A percentile compares a stretch with the other conserved stretches of the same genome.
Evolutionary conservation across 1,284 basidiomycete genomes (phyloP).

Genomic region (Albatrellus sp.): DNA sequence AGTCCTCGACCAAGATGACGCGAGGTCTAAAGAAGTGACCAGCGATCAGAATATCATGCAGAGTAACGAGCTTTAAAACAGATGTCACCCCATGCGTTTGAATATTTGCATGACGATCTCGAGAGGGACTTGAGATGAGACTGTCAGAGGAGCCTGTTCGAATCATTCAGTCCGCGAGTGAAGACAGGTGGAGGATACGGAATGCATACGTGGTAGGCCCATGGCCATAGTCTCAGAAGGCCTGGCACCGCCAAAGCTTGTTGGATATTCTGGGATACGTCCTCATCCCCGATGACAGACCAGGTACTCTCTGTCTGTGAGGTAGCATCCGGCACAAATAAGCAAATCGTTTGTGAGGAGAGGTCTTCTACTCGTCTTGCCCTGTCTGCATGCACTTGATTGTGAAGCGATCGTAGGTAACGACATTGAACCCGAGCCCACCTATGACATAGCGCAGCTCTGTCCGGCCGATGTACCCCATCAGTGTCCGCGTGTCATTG

Average conservation of each 20-base stretch:
- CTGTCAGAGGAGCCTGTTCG: conserved; percentile 77
- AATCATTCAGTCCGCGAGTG: conserved; percentile 9
- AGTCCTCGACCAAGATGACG: conserved; percentile 84
- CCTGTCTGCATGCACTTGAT: conserved; percentile 39
- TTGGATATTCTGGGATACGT: conserved; percentile 48
- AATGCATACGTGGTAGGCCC: conserved; percentile 75
- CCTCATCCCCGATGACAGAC: conserved; percentile 53
- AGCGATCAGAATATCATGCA: background rate
- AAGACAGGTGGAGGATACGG: background rate
- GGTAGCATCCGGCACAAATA: conserved; percentile 35
- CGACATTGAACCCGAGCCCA: conserved; percentile 19
- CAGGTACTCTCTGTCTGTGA: conserved; percentile 28
- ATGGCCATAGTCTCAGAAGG: conserved; percentile 73
- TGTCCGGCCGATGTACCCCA: conserved; percentile 83
- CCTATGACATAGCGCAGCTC: conserved; percentile 83
- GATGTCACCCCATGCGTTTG: conserved; percentile 82
- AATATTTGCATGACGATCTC: conserved; percentile 97
- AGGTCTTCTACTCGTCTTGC: conserved; percentile 52
- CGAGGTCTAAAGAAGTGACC: conserved; percentile 52
- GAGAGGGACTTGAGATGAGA: conserved; percentile 85
- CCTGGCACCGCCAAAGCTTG: conserved; percentile 42
- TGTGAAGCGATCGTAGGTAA: background rate
- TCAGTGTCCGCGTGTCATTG: conserved; percentile 45
- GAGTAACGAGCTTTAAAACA: background rate
- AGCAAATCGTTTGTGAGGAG: conserved; percentile 55